These are phyloP conservation scores for Musa balbisiana DNA, from an alignment of 202 grass and related monocot species.

Conservation along the genomic window DNA sequence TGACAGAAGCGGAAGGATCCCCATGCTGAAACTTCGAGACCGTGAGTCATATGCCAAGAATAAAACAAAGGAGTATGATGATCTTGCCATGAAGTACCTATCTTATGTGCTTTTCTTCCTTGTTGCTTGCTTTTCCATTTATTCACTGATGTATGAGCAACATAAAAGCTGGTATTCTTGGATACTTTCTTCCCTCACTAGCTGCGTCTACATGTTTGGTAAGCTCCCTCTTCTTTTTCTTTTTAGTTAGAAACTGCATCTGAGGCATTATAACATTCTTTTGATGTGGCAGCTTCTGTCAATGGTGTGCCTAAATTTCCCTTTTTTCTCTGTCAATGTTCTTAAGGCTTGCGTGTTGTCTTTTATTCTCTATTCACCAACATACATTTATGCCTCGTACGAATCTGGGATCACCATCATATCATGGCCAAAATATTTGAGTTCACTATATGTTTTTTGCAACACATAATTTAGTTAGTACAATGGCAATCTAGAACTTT, in stretches of 20 bases:
- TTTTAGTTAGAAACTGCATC: not conserved
- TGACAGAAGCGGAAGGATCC: conserved; percentile 82
- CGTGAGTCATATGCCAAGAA: conserved; percentile 94
- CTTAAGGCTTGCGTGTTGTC: not conserved
- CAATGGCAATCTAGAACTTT: no score
- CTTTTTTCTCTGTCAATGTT: not conserved
- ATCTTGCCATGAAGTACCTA: conserved; percentile 93
- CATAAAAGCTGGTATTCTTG: conserved; percentile 99
- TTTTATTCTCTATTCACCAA: no score
- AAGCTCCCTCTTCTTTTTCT: conserved; percentile 19
- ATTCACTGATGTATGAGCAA: conserved; percentile 87
- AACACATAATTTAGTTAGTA: no score
- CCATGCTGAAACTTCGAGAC: conserved; percentile 74
- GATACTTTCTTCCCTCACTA: conserved; percentile 98
- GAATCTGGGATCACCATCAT: no score
- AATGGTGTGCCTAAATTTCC: not conserved
- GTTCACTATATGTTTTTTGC: no score
- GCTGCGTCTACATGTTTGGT: conserved; percentile 99
- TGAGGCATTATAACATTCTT: not conserved
- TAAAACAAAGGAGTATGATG: conserved; percentile 99
- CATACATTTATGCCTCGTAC: no score
- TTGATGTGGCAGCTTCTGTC: no score
- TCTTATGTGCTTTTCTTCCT: conserved; percentile 82
- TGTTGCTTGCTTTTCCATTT: conserved; percentile 54
- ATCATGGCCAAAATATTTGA: no score